Evolutionary conservation across 2,329 filamentous ascomycete genomes (phyloP).

Genomic region (Lojkania enalia): DNA sequence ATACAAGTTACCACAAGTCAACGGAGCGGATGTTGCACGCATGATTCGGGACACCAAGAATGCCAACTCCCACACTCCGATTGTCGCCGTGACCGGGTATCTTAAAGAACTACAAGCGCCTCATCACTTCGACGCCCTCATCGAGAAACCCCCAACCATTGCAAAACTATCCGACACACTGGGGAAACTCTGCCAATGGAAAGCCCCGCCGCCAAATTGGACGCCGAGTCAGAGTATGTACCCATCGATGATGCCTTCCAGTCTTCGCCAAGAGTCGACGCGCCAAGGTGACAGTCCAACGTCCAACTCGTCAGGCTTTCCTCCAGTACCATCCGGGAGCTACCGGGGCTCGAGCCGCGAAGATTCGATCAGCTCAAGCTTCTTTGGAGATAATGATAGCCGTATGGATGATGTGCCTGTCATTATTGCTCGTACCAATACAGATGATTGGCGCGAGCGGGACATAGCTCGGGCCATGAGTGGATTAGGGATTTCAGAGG

Average conservation of each 20-base stretch:
- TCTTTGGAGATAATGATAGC: conserved; percentile 85
- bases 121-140: conserved; percentile 92
- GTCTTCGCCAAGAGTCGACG: conserved; percentile 66
- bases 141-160: conserved; percentile 94
- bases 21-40: conserved; percentile 89
- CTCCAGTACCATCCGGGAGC: conserved; percentile 70
- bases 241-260: conserved; percentile 58
- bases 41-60: conserved; percentile 99
- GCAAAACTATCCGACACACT: conserved; percentile 89
- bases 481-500: conserved; percentile 76
- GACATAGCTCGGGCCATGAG: conserved; percentile 55
- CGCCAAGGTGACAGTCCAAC: conserved; percentile 77
- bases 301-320: conserved; percentile 76
- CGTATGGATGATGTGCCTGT: conserved; percentile 78
- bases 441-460: conserved; percentile 75
- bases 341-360: conserved; percentile 80
- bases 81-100: conserved; percentile 95
- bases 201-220: conserved; percentile 69
- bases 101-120: conserved; percentile 95
- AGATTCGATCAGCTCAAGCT: conserved; percentile 84
- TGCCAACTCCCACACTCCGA: conserved; percentile 89
- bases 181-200: conserved; percentile 90
- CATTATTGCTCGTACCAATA: conserved; percentile 71
- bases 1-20: conserved; percentile 92
- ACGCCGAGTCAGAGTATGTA: conserved; percentile 43